A percentile compares a stretch with the other conserved stretches of the same genome.
phyloP scores from a whole-genome alignment of 2,329 filamentous ascomycete genomes.

The Coniochaeta hoffmannii region DNA sequence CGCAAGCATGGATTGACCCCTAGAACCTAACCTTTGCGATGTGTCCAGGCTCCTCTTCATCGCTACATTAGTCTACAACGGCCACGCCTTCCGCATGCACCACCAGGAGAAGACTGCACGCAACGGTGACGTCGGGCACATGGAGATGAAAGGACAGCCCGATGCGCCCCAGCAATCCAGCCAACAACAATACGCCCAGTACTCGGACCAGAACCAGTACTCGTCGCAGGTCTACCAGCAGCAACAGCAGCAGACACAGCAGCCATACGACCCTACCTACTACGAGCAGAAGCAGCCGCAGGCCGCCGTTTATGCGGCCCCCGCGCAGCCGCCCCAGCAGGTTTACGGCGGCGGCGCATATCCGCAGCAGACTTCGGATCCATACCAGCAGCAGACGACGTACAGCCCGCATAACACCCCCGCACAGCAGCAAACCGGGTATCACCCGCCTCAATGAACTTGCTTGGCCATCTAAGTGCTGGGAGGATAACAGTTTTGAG shows the following conservation, averaged over 20 bases:
- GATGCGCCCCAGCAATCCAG: neutral
- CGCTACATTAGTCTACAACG: constrained; percentile 17
- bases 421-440: constrained; percentile 7
- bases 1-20: neutral
- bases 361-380: constrained; percentile 6
- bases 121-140: constrained; percentile 12
- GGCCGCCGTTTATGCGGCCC: neutral
- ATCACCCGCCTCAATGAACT: constrained; percentile 8
- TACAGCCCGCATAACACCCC: constrained; percentile 8
- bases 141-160: constrained; percentile 21
- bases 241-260: neutral
- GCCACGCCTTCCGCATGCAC: constrained; percentile 20
- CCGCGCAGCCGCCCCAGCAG: constrained; percentile 1
- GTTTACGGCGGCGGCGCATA: neutral
- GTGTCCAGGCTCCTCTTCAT: constrained; percentile 14
- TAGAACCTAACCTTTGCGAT: too few species aligned
- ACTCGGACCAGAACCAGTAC: constrained; percentile 13
- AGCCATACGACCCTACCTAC: constrained; percentile 3
- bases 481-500: too few species aligned
- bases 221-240: constrained; percentile 10
- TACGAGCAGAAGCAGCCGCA: constrained; percentile 5
- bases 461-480: neutral
- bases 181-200: constrained; percentile 9
- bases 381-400: constrained; percentile 4
- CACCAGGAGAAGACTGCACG: constrained; percentile 11